phyloP scores from a whole-genome alignment of 768 basidiomycete genomes.

The Lanmaoa pseudosensibilis region DNA sequence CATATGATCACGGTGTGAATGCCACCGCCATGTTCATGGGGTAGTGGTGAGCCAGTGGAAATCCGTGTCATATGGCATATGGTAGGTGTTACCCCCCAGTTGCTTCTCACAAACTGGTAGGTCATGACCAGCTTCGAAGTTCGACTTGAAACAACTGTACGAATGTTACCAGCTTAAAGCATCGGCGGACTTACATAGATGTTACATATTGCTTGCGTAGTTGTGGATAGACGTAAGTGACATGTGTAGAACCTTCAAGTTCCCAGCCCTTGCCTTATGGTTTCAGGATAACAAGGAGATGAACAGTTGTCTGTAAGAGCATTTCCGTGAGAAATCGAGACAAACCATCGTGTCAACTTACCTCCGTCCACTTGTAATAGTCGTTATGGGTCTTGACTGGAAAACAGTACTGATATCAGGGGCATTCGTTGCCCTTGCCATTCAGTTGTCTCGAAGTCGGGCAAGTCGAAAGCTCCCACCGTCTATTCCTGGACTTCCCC shows the following conservation, averaged over 20 bases:
- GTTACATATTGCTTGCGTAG: neutral
- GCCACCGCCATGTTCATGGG: no score
- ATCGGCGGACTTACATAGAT: no score
- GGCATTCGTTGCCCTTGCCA: neutral
- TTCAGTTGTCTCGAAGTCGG: neutral
- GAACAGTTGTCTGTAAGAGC: neutral
- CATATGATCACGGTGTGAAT: neutral
- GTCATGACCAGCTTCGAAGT: neutral
- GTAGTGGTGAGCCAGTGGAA: neutral
- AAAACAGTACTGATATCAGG: slow-evolving; percentile 1
- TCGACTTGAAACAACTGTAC: no score
- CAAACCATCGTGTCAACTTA: neutral
- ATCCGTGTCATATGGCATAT: neutral
- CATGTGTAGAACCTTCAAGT: neutral
- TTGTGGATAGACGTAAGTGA: neutral
- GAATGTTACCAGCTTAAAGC: no score
- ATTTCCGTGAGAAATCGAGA: neutral
- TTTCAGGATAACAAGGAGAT: neutral
- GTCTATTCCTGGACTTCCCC: slow-evolving; percentile 3
- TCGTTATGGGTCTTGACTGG: neutral
- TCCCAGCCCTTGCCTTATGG: neutral
- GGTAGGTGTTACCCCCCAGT: neutral
- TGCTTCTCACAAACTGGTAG: neutral
- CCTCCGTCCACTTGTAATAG: neutral
- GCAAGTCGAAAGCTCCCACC: slow-evolving; percentile 4